A percentile compares a stretch with the other conserved stretches of the same genome.
Conservation (phyloP, 768 basidiomycete genomes). For the Russula ochroleuca region DNA sequence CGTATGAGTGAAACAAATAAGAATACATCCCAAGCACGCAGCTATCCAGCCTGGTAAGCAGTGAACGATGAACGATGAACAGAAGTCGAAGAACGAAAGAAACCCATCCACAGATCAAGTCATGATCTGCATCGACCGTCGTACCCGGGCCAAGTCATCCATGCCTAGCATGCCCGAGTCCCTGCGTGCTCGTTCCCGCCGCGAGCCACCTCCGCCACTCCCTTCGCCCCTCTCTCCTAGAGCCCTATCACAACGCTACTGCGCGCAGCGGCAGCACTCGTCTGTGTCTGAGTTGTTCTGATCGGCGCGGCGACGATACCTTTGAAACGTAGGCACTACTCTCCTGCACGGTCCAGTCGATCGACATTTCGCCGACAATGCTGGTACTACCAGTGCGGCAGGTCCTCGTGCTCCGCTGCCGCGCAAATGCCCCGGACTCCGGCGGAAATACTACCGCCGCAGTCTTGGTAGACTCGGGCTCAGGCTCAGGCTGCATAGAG, state of each 20-base stretch:
- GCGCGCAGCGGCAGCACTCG: neutral
- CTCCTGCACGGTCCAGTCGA: conserved; percentile 24
- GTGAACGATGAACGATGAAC: neutral
- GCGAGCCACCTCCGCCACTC: neutral
- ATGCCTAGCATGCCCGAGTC: conserved; percentile 17
- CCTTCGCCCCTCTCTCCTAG: neutral
- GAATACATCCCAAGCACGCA: no score
- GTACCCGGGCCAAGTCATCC: conserved; percentile 16
- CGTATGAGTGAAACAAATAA: neutral
- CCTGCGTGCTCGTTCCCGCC: neutral
- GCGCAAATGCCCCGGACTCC: neutral
- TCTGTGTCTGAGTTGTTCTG: conserved; percentile 13
- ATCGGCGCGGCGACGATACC: conserved; percentile 5
- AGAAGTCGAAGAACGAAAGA: neutral
- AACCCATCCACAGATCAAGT: neutral
- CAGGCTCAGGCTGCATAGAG: neutral
- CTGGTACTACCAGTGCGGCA: neutral
- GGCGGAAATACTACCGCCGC: neutral
- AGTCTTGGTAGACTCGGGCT: neutral
- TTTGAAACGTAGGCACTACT: neutral
- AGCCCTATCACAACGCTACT: conserved; percentile 19
- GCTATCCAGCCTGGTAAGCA: neutral
- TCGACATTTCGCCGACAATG: conserved; percentile 9
- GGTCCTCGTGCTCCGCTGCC: neutral
- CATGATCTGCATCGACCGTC: neutral